These are phyloP conservation scores for Lecanicillium sp. DNA, from an alignment of 2,329 filamentous ascomycete genomes.

Conservation along the genomic window DNA sequence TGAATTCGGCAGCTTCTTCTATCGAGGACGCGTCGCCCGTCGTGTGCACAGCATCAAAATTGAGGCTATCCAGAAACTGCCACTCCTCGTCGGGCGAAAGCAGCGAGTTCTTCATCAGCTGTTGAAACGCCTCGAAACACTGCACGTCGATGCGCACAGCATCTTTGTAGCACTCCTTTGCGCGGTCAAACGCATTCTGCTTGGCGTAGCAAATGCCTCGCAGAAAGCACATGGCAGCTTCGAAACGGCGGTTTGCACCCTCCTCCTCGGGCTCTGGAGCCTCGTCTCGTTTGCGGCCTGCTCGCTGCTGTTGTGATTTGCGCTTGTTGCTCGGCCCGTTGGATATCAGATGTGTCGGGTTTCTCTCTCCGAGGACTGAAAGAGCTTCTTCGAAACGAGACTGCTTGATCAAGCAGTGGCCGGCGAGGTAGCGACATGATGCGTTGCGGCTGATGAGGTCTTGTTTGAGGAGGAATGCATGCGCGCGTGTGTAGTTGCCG, in stretches of 20 bases:
- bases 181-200: slow-evolving; percentile 92
- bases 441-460: slow-evolving; percentile 75
- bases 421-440: slow-evolving; percentile 85
- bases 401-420: slow-evolving; percentile 91
- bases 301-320: slow-evolving; percentile 26
- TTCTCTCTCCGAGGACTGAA: slow-evolving; percentile 78
- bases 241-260: slow-evolving; percentile 69
- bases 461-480: slow-evolving; percentile 75
- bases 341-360: slow-evolving; percentile 79
- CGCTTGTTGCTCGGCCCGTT: slow-evolving; percentile 35
- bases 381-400: slow-evolving; percentile 84
- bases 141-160: slow-evolving; percentile 94
- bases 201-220: slow-evolving; percentile 91
- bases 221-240: slow-evolving; percentile 96
- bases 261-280: slow-evolving; percentile 53
- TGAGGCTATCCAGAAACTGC: slow-evolving; percentile 76
- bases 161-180: slow-evolving; percentile 97
- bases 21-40: slow-evolving; percentile 56
- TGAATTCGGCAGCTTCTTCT: slow-evolving; percentile 88
- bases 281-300: slow-evolving; percentile 21
- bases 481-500: slow-evolving; percentile 87
- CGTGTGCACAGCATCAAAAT: slow-evolving; percentile 77
- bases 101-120: slow-evolving; percentile 92
- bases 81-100: slow-evolving; percentile 86
- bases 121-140: slow-evolving; percentile 96